These are phyloP conservation scores for Chrysanthemum makinoi DNA, from an alignment of 129 eudicot species.

Conservation along the genomic window DNA sequence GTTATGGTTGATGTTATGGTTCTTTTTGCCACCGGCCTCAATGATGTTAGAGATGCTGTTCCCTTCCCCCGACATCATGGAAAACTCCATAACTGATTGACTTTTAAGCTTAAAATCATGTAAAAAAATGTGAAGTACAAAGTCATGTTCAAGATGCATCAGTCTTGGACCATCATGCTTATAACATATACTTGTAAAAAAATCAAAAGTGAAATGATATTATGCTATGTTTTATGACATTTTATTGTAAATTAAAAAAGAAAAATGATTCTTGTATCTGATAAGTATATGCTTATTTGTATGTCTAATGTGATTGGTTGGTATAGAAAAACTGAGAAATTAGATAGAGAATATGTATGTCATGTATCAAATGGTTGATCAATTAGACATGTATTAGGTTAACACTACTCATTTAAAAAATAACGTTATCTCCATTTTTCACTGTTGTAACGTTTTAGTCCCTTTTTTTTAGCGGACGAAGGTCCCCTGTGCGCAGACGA, in stretches of 20 bases:
- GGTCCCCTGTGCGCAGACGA: no score
- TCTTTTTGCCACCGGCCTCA: conserved; percentile 74
- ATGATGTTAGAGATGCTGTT: conserved; percentile 65
- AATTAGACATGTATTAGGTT: no score
- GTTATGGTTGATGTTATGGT: conserved; percentile 66
- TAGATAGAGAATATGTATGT: no score
- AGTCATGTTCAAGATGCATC: conserved; percentile 25
- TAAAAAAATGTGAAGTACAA: conserved; percentile 13
- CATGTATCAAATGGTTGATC: no score
- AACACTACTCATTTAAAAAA: no score
- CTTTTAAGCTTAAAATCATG: conserved; percentile 1
- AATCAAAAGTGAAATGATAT: conserved; percentile 10
- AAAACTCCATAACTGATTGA: conserved; percentile 46
- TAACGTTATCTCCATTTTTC: no score
- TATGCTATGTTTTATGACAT: conserved; percentile 6
- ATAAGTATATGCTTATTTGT: no score
- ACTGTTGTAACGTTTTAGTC: no score
- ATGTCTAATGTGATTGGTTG: no score
- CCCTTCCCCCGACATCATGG: conserved; percentile 83
- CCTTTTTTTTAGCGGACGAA: no score
- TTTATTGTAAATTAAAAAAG: neutral
- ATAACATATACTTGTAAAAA: conserved; percentile 25
- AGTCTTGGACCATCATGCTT: conserved; percentile 20
- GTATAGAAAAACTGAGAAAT: no score
- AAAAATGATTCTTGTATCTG: no score